Percentiles rank a stretch among this genome's conserved stretches.
Evolutionary conservation across 2,329 filamentous ascomycete species (phyloP).

Genomic region (Penicillium sp.): DNA sequence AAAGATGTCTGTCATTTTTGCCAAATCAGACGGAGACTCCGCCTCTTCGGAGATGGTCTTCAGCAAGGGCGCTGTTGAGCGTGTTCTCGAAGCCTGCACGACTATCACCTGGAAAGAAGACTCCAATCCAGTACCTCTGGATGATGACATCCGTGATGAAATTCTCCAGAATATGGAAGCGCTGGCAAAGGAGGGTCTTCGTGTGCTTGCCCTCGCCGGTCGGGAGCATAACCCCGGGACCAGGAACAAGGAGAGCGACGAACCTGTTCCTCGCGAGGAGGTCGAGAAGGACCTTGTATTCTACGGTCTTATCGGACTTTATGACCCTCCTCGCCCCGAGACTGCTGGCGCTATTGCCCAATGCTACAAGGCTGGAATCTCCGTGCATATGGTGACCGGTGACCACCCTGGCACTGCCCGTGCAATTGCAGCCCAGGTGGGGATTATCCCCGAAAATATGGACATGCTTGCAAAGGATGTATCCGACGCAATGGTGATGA

Average conservation of each 20-base stretch:
- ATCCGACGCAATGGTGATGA: slow-evolving; percentile 67
- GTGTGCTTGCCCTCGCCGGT: slow-evolving; percentile 63
- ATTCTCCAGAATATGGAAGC: slow-evolving; percentile 66
- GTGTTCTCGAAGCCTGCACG: slow-evolving; percentile 61
- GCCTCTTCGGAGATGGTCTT: slow-evolving; percentile 33
- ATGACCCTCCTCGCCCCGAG: slow-evolving; percentile 79
- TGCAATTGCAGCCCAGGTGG: slow-evolving; percentile 73
- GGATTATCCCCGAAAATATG: slow-evolving; percentile 65
- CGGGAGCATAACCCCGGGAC: slow-evolving; percentile 16
- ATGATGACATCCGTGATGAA: slow-evolving; percentile 51
- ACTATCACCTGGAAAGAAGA: slow-evolving; percentile 45
- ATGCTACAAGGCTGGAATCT: slow-evolving; percentile 69
- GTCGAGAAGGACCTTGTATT: slow-evolving; percentile 68
- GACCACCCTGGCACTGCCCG: slow-evolving; percentile 74
- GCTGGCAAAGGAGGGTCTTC: slow-evolving; percentile 61
- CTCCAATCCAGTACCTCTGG: slow-evolving; percentile 43
- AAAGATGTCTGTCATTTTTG: slow-evolving; percentile 69
- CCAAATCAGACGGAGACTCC: slow-evolving; percentile 17
- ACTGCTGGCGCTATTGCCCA: slow-evolving; percentile 67
- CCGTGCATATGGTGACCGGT: slow-evolving; percentile 79
- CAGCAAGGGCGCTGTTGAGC: slow-evolving; percentile 58
- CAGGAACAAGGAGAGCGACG: slow-evolving; percentile 10
- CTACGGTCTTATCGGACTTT: slow-evolving; percentile 77
- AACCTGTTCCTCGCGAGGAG: slow-evolving; percentile 46
- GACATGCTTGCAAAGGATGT: slow-evolving; percentile 57